Evolutionary conservation across 768 basidiomycete species (phyloP).

Genomic region (Tylopilus felleus): DNA sequence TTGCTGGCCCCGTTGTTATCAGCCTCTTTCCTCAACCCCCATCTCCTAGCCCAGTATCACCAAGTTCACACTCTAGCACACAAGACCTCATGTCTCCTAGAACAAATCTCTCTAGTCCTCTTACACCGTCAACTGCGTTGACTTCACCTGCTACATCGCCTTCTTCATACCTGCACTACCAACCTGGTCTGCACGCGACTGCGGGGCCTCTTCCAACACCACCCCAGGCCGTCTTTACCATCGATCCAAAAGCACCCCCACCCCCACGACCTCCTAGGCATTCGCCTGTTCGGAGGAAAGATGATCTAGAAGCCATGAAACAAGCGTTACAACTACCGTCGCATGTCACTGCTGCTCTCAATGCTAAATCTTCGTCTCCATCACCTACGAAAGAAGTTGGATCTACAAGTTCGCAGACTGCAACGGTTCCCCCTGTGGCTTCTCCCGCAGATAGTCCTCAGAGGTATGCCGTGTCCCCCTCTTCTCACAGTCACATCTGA

Average conservation of each 20-base stretch:
- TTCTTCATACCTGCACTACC: slow-evolving; percentile 54
- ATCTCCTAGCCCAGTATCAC: slow-evolving; percentile 25
- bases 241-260: slow-evolving; percentile 47
- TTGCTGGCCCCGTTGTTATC: slow-evolving; percentile 61
- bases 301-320: slow-evolving; percentile 56
- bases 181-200: slow-evolving; percentile 65
- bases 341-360: slow-evolving; percentile 47
- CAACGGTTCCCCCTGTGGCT: neutral
- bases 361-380: slow-evolving; percentile 18
- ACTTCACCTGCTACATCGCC: slow-evolving; percentile 26
- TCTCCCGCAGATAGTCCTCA: slow-evolving; percentile 8
- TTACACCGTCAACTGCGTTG: slow-evolving; percentile 26
- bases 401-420: slow-evolving; percentile 28
- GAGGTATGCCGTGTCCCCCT: slow-evolving; percentile 16
- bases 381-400: slow-evolving; percentile 15
- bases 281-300: slow-evolving; percentile 47
- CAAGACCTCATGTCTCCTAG: slow-evolving; percentile 30
- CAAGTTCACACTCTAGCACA: slow-evolving; percentile 26
- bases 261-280: slow-evolving; percentile 60
- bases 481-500: neutral
- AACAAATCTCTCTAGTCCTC: slow-evolving; percentile 22
- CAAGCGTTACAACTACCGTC: slow-evolving; percentile 58
- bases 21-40: slow-evolving; percentile 39
- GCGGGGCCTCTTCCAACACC: slow-evolving; percentile 74
- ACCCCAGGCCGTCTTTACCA: slow-evolving; percentile 52